Conservation (phyloP, 495 filamentous ascomycete species). For the Sordaria brevicollis region DNA sequence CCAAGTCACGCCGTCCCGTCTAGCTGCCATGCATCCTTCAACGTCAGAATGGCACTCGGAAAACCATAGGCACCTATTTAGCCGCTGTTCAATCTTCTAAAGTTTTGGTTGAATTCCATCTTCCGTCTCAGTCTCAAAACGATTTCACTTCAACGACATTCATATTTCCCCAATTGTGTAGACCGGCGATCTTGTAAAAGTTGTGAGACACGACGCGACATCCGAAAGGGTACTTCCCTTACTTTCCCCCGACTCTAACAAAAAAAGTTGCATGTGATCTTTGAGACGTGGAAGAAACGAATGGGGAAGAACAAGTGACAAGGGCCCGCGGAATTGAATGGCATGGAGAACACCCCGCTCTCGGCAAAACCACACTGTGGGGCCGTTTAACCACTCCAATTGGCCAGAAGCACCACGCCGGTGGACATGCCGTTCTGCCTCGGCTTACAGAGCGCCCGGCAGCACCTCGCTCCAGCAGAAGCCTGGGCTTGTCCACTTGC, state of each 20-base stretch:
- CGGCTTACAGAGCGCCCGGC: constrained; percentile 14
- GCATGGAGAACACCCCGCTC: constrained; percentile 8
- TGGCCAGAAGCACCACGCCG: neutral
- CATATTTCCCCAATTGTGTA: neutral
- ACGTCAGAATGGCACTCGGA: neutral
- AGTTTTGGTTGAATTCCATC: neutral
- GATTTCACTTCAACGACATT: neutral
- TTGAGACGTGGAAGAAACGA: neutral
- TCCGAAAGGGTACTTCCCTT: neutral
- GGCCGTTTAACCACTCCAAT: neutral
- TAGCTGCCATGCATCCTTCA: neutral
- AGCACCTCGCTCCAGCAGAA: constrained; percentile 3
- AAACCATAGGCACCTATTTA: neutral
- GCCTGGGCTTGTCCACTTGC: constrained; percentile 6
- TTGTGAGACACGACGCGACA: neutral
- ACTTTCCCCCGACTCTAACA: neutral
- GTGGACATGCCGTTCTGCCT: constrained; percentile 9
- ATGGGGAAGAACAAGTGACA: neutral
- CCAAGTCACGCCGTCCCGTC: neutral
- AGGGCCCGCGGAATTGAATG: neutral
- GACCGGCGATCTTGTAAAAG: neutral
- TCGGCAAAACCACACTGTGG: constrained; percentile 12
- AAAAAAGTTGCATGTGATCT: neutral
- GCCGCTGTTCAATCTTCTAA: neutral
- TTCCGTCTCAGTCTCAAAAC: neutral